Base-by-base conservation (phyloP, 1,284 basidiomycete species). In the Microbotryum scabiosae region DNA sequence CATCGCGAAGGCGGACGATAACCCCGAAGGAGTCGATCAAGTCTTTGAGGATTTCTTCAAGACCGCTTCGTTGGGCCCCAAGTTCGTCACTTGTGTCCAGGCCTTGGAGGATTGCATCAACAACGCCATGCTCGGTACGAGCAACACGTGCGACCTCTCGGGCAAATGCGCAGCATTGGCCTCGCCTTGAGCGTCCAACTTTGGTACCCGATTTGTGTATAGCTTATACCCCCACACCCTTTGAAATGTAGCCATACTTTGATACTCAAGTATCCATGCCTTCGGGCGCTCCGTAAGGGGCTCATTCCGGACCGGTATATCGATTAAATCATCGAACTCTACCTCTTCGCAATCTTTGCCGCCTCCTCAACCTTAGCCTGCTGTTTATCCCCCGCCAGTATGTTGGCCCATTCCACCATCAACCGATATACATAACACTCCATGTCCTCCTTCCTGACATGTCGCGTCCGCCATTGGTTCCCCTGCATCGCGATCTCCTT, bases 401-500 rank as follows among this genome's bases (percentile, higher is more conserved):
- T 77, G 46, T 90, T 78, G 12, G 85, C 91, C 80, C 89, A 97
- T 73, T 97, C 92, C 54, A 97, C 76, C 71, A 88, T 87, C 20
- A 97, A 77, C 61, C 90, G 79, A 75, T 89, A 93, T n/a, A 93
- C 84, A 74, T 93, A 78, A 60, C 75, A 72, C 82, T 94, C 88
- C 89, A 91, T 91, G 77, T 96, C 92, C 63, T 86, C 79, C 64
- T 82, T 84, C 62, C 89, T 78, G 44, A 87, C 88, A 51, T 90
- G 80, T 3, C 82, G 86, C 71, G 83, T 82, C 77, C 87, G 90
- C 92, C 92, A 96, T 62, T 88, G 82, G 71, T 90, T 85, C 18
- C 92, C 91, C 2, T 88, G 88, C 51, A 84, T 79, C 1, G 90
- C 90, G 57, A 96, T 93, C 70, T 88, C 82, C 51, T 83, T 79